These are phyloP conservation scores for Hypoxylon sp. DNA, from an alignment of 2,329 filamentous ascomycete species.

Conservation along the genomic window DNA sequence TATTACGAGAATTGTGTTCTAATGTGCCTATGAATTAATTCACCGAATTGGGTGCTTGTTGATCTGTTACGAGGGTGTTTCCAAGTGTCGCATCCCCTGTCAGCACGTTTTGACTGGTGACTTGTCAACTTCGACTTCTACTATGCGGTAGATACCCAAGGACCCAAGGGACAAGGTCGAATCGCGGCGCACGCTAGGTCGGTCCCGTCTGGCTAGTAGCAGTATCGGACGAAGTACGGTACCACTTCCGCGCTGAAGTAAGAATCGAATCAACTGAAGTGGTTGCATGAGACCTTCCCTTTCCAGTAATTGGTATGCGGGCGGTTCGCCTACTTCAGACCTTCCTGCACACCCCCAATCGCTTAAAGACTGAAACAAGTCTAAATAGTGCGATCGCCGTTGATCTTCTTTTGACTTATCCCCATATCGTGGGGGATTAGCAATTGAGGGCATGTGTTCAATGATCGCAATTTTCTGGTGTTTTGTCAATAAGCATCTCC, in stretches of 20 bases:
- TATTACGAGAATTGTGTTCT: conserved; percentile 16
- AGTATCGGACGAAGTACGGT: conserved; percentile 41
- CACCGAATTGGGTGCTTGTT: conserved; percentile 4
- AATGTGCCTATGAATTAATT: conserved; percentile 9
- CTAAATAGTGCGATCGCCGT: conserved; percentile 46
- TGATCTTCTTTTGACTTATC: conserved; percentile 45
- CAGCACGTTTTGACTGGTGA: conserved; percentile 22
- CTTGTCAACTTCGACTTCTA: conserved; percentile 7
- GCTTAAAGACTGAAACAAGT: conserved; percentile 51
- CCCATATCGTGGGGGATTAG: conserved; percentile 32
- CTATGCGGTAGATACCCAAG: background rate
- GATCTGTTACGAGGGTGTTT: conserved; percentile 7
- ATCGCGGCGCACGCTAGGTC: conserved; percentile 36
- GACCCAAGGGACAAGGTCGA: conserved; percentile 9
- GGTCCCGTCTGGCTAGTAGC: conserved; percentile 35
- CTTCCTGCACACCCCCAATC: conserved; percentile 40
- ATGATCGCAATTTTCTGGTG: conserved; percentile 22
- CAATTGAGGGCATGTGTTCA: conserved; percentile 21
- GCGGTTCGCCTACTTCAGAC: conserved; percentile 43
- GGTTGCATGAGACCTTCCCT: conserved; percentile 52
- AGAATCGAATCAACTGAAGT: conserved; percentile 35
- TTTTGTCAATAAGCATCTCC: conserved; percentile 23
- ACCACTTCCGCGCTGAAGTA: conserved; percentile 40
- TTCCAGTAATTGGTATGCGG: conserved; percentile 40
- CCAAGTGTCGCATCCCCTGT: conserved; percentile 27